Evolutionary conservation across 1,139 yeast genomes (phyloP).

Genomic region (Barnettozyma hawaiiensis): DNA sequence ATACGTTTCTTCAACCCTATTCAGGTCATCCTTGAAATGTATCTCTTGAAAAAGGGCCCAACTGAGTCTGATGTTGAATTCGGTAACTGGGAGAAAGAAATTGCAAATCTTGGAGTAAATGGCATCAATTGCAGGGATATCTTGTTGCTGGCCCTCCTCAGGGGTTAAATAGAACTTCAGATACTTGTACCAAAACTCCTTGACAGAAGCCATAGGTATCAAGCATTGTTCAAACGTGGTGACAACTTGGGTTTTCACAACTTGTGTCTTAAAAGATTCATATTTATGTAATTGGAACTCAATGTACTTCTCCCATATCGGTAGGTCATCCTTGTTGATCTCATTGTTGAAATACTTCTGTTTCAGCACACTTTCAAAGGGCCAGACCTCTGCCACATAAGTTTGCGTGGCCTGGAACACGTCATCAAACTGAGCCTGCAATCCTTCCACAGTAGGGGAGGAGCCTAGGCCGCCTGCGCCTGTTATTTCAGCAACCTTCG

Average conservation of each 20-base stretch:
- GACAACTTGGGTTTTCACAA: slow-evolving; percentile 24
- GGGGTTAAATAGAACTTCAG: slow-evolving; percentile 34
- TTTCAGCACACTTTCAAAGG: slow-evolving; percentile 48
- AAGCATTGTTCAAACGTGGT: slow-evolving; percentile 56
- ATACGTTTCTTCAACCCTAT: slow-evolving; percentile 21
- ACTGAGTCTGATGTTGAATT: slow-evolving; percentile 35
- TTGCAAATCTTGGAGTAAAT: slow-evolving; percentile 41
- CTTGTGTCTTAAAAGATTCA: slow-evolving; percentile 8
- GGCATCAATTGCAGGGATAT: slow-evolving; percentile 23
- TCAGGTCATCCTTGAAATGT: slow-evolving; percentile 10
- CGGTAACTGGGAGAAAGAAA: slow-evolving; percentile 40
- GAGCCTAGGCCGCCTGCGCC: slow-evolving; percentile 14
- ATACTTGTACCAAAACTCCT: slow-evolving; percentile 55
- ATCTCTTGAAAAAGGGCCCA: slow-evolving; percentile 32
- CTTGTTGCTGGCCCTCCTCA: not conserved
- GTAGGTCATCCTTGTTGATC: slow-evolving; percentile 34
- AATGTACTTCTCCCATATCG: slow-evolving; percentile 49
- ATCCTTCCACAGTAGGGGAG: slow-evolving; percentile 25
- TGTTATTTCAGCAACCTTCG: slow-evolving; percentile 8
- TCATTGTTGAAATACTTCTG: slow-evolving; percentile 39
- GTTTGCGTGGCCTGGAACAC: slow-evolving; percentile 44
- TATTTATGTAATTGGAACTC: slow-evolving; percentile 34
- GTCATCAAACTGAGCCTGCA: slow-evolving; percentile 39
- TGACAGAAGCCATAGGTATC: slow-evolving; percentile 49
- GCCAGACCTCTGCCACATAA: slow-evolving; percentile 54